Conservation (phyloP, 2,329 filamentous ascomycete species). For the Rhinocladiella similis region DNA sequence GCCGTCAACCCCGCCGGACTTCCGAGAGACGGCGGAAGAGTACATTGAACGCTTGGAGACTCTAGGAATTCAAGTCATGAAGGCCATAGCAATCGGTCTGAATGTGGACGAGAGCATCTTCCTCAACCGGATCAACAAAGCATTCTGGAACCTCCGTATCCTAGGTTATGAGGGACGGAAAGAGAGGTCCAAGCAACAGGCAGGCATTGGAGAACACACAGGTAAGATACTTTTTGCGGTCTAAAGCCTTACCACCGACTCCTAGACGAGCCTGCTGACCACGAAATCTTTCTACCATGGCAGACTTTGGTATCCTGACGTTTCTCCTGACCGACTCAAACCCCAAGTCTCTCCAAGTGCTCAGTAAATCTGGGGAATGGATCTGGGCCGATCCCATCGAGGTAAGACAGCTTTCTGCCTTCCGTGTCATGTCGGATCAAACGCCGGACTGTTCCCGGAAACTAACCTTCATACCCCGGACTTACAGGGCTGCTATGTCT, state of each 20-base stretch:
- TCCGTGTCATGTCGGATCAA: background rate
- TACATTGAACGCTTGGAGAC: slow-evolving; percentile 13
- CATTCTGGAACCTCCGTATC: slow-evolving; percentile 25
- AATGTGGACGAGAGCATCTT: slow-evolving; percentile 21
- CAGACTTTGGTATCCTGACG: slow-evolving; percentile 26
- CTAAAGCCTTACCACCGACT: no score
- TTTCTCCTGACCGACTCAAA: slow-evolving; percentile 21
- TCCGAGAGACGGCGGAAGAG: slow-evolving; percentile 9
- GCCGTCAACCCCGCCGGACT: slow-evolving; percentile 5
- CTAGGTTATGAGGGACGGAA: slow-evolving; percentile 14
- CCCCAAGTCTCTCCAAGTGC: slow-evolving; percentile 21
- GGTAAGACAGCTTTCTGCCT: background rate
- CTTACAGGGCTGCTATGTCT: slow-evolving; percentile 39
- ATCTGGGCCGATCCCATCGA: slow-evolving; percentile 20
- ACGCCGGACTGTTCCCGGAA: background rate
- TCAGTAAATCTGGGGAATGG: slow-evolving; percentile 18
- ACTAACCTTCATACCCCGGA: background rate
- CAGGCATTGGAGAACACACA: slow-evolving; percentile 21
- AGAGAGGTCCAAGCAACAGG: background rate
- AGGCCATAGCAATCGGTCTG: slow-evolving; percentile 19
- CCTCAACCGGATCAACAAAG: slow-evolving; percentile 14
- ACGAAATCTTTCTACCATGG: no score
- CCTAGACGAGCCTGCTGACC: no score
- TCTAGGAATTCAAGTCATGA: slow-evolving; percentile 15
- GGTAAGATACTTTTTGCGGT: no score